phyloP scores from a whole-genome alignment of 352 stramenopile genomes.

The Blastocystis sp. region DNA sequence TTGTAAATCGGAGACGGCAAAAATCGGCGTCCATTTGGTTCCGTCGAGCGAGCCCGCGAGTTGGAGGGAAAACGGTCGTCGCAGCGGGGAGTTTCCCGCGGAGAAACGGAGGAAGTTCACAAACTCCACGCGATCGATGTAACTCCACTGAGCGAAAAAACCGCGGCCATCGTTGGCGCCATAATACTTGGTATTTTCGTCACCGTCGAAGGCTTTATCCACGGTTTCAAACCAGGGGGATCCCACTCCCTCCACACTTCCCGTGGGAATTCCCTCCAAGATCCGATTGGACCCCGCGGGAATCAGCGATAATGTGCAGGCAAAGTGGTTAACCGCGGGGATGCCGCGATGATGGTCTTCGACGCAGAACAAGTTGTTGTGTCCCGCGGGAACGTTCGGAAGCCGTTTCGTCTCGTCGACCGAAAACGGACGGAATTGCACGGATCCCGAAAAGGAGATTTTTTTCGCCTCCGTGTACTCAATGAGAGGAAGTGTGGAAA shows the following conservation, averaged over 20 bases:
- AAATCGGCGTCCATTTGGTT: not conserved
- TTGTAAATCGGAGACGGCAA: not conserved
- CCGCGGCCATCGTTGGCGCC: not conserved
- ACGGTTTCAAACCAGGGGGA: conserved; percentile 25
- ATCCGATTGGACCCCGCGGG: not conserved
- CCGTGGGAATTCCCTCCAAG: not conserved
- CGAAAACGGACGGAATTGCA: conserved; percentile 41
- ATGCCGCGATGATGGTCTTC: not conserved
- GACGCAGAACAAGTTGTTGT: conserved; percentile 37
- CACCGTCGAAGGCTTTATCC: conserved; percentile 35
- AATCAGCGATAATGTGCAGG: too few species aligned
- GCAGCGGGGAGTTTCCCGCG: not conserved
- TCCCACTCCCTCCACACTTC: not conserved
- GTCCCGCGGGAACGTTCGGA: not conserved
- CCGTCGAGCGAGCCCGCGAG: not conserved
- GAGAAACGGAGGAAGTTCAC: conserved; percentile 29
- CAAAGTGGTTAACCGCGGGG: too few species aligned
- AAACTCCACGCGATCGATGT: conserved; percentile 20
- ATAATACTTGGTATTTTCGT: conserved; percentile 29
- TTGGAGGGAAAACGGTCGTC: not conserved
- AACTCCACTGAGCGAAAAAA: conserved; percentile 8
- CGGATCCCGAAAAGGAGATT: conserved; percentile 22
- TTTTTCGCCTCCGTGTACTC: not conserved
- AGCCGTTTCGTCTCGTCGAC: not conserved
- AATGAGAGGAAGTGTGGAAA: not conserved